A percentile compares a stretch with the other conserved stretches of the same genome.
Conservation (phyloP, 805 yeast genomes). For the Dipodascus geniculatus region DNA sequence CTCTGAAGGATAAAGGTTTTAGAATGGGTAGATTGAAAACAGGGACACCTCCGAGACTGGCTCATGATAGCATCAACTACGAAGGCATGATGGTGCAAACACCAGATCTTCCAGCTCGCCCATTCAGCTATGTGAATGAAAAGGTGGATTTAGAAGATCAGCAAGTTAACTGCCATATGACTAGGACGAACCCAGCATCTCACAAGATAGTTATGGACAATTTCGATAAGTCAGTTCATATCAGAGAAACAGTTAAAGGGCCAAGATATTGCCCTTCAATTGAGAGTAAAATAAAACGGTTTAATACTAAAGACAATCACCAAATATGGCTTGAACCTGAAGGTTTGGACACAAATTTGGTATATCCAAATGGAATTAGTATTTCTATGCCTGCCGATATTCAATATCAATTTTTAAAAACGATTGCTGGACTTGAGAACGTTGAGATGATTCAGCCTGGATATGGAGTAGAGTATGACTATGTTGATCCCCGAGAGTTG, state of each 20-base stretch:
- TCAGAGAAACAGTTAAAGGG: slow-evolving; percentile 86
- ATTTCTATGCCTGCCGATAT: slow-evolving; percentile 94
- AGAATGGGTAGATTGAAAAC: slow-evolving; percentile 83
- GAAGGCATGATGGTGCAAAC: slow-evolving; percentile 49
- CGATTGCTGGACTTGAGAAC: slow-evolving; percentile 82
- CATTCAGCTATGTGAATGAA: slow-evolving; percentile 80
- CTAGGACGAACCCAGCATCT: slow-evolving; percentile 63
- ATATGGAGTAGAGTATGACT: slow-evolving; percentile 98
- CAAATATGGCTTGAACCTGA: slow-evolving; percentile 95
- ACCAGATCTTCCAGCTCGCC: slow-evolving; percentile 77
- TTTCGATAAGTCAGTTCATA: slow-evolving; percentile 76
- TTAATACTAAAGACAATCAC: slow-evolving; percentile 65
- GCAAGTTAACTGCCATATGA: slow-evolving; percentile 63
- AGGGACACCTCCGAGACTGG: slow-evolving; percentile 92
- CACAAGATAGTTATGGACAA: slow-evolving; percentile 61
- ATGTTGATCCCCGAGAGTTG: slow-evolving; percentile 86
- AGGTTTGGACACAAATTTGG: slow-evolving; percentile 74
- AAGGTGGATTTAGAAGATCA: slow-evolving; percentile 42
- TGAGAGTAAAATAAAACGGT: slow-evolving; percentile 76
- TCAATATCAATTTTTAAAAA: slow-evolving; percentile 57
- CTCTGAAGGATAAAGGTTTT: slow-evolving; percentile 69
- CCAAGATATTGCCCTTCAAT: slow-evolving; percentile 97
- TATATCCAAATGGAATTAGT: slow-evolving; percentile 94
- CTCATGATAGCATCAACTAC: slow-evolving; percentile 60
- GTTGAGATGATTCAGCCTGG: slow-evolving; percentile 91